Base-by-base conservation (phyloP, 148 eudicot species). In the Rhododendron simsii region DNA sequence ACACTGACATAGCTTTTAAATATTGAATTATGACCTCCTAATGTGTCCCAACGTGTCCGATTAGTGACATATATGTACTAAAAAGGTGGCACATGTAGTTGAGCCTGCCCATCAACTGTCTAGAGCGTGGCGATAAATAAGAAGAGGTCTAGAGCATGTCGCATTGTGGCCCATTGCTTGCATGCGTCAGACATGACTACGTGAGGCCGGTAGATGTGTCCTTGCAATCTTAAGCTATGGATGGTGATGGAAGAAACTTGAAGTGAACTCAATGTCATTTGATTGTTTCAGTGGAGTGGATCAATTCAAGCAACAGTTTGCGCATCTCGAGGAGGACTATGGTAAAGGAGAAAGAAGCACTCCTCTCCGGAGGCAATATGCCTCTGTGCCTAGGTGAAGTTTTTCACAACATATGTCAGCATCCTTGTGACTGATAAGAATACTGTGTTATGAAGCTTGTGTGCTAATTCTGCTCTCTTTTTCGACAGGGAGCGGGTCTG, bases 351-450 rank as follows among this genome's bases (percentile, higher is more conserved):
- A 89, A 87, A 92, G 87, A 89, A 87, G 92, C 86, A 86, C 96
- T 87, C 98, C 98, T 20, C 89, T 93, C 78, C 89, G 91, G 85
- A 94, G 99, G 89, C 95, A 95, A 77, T 97, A 97, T 89, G 96
- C 98, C 51, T 97, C 99, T 39, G 91, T 97, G 92, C 99, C 99
- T 37, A 93, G 99, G 99, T 95, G 84, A 86, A 81, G 41, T 65
- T 39, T 59, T 57, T 65, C 53, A 67, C 78, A 44, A 20, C 73
- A n/a, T 51, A 35, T 23, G 10, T 37, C 16, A 45, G 61, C 65
- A 11, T 71, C 30, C 47, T 81, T 69, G 53, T 21, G 41, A 51
- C 35, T 78, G 61, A 69, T 50, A 23, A 61, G 18, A 13, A 8
- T 82, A 33, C 28, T 18, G 37, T 84, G 78, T 83, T 67, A 21